Conservation (phyloP, 2,329 filamentous ascomycete species). For the Tolypocladium amazonense region DNA sequence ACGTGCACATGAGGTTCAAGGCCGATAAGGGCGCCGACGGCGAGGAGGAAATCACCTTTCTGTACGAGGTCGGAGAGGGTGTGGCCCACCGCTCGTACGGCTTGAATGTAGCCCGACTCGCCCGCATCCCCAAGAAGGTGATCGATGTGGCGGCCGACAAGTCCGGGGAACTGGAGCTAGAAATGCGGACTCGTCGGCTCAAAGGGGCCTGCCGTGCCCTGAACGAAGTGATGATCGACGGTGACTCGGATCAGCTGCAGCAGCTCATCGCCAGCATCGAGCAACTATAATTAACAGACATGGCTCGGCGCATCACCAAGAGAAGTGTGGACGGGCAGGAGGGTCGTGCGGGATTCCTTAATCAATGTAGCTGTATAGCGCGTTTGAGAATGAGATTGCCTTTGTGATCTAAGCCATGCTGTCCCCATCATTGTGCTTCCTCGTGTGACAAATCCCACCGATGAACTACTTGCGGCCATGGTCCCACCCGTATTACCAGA, state of each 20-base stretch:
- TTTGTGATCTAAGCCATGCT: background rate
- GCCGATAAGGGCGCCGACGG: slow-evolving; percentile 27
- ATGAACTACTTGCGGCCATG: background rate
- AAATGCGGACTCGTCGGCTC: slow-evolving; percentile 54
- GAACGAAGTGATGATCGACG: slow-evolving; percentile 26
- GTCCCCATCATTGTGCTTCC: background rate
- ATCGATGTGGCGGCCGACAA: slow-evolving; percentile 72
- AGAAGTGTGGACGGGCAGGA: background rate
- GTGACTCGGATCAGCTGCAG: slow-evolving; percentile 32
- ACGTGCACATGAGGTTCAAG: slow-evolving; percentile 91
- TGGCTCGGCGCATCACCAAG: background rate
- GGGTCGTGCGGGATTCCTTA: background rate
- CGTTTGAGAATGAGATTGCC: background rate
- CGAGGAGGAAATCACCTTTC: slow-evolving; percentile 77
- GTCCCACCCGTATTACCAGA: background rate
- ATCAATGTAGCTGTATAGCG: background rate
- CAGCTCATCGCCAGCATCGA: slow-evolving; percentile 46
- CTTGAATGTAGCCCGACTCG: slow-evolving; percentile 81
- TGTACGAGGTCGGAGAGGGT: slow-evolving; percentile 86
- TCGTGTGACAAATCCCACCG: background rate
- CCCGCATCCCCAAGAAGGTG: slow-evolving; percentile 66
- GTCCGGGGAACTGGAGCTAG: slow-evolving; percentile 69
- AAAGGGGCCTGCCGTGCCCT: slow-evolving; percentile 34
- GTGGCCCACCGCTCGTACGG: slow-evolving; percentile 93
- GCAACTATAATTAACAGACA: slow-evolving; percentile 34